Evolutionary conservation across 768 basidiomycete genomes (phyloP).

Genomic region (Fistulinella prunicolor): DNA sequence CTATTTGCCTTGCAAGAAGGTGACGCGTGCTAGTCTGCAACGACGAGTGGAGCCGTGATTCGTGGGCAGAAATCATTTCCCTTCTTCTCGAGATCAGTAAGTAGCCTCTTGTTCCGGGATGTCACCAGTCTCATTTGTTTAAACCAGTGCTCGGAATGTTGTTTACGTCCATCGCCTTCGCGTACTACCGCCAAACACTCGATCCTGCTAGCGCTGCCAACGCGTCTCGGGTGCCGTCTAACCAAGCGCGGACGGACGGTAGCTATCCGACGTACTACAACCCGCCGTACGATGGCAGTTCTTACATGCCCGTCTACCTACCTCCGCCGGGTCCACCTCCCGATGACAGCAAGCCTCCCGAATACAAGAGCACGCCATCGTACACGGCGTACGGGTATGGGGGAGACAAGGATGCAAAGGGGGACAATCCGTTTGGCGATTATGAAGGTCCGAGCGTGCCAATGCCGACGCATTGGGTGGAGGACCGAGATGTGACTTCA

Average conservation of each 20-base stretch:
- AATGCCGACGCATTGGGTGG: conserved; percentile 34
- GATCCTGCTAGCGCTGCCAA: conserved; percentile 63
- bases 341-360: conserved; percentile 47
- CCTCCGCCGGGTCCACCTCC: conserved; percentile 53
- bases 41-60: conserved; percentile 56
- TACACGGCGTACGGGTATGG: conserved; percentile 22
- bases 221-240: conserved; percentile 42
- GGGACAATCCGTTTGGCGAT: conserved; percentile 57
- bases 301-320: conserved; percentile 38
- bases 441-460: conserved; percentile 38
- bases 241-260: conserved; percentile 33
- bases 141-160: conserved; percentile 52
- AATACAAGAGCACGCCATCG: conserved; percentile 38
- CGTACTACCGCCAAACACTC: conserved; percentile 71
- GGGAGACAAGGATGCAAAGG: conserved; percentile 33
- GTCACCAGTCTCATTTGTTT: not conserved
- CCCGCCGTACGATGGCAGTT: conserved; percentile 46
- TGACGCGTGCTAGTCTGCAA: conserved; percentile 54
- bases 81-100: conserved; percentile 59
- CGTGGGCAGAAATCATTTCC: conserved; percentile 65
- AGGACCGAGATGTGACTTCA: conserved; percentile 43
- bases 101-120: conserved; percentile 17
- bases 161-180: conserved; percentile 65
- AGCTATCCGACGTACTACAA: conserved; percentile 54
- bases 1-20: not conserved